Evolutionary conservation across 306 rosid species (phyloP).

Genomic region (Sphenostylis stenocarpa): DNA sequence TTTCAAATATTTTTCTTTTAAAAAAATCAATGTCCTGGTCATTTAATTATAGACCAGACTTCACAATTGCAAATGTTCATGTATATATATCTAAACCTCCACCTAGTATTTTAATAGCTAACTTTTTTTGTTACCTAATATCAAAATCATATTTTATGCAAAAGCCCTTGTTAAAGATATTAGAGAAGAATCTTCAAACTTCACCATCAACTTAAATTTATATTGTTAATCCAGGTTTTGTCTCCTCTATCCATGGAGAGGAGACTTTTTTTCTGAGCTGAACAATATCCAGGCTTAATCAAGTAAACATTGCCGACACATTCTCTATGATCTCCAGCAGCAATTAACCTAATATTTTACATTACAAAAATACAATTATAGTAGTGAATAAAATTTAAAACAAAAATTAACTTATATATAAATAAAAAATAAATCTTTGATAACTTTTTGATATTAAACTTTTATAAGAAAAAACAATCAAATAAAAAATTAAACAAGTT

Average conservation of each 20-base stretch:
- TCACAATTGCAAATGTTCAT: not conserved
- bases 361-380: not conserved
- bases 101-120: not conserved
- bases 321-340: not conserved
- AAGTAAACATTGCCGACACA: slow-evolving; percentile 35
- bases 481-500: too few relatives aligned
- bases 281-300: slow-evolving; percentile 2
- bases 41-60: not conserved
- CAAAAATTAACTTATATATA: too few relatives aligned
- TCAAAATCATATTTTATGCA: not conserved
- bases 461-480: too few relatives aligned
- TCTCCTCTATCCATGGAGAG: not conserved
- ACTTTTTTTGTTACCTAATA: slow-evolving; percentile 8
- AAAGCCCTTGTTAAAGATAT: slow-evolving; percentile 9
- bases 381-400: too few relatives aligned
- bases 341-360: not conserved
- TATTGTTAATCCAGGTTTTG: not conserved
- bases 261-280: slow-evolving; percentile 18
- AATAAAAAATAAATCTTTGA: too few relatives aligned
- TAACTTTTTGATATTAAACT: too few relatives aligned
- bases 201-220: slow-evolving; percentile 16
- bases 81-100: slow-evolving; percentile 9
- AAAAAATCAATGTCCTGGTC: not conserved
- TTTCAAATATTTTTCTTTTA: not conserved
- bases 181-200: slow-evolving; percentile 21